Evolutionary conservation across 2,329 filamentous ascomycete species (phyloP), one percentile per base, ranked within the genome.

Genomic region (Lachnellula hyalina): DNA sequence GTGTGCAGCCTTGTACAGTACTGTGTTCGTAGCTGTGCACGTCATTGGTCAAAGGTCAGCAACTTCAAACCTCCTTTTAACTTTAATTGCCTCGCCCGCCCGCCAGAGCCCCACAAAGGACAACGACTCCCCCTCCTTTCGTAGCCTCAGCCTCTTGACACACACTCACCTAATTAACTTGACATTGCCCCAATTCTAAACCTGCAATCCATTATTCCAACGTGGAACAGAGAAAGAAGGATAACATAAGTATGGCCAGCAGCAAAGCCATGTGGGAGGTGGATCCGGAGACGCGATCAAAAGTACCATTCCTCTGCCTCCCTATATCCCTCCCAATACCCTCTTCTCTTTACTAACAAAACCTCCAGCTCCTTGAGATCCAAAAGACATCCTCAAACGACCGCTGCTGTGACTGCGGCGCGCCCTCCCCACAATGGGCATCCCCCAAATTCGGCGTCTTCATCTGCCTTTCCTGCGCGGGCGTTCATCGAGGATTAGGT

Each of bases 361-460:
- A 45, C 25, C 49, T 52, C 60, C 71, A 96, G 90, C 85, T 99
- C 70, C 84, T 91, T 62, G 84, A 90, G 59, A 90, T 97, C 65
- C 92, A 96, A 72, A 96, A 96, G 73, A 86, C 86, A 65, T 87
- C 90, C 65, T 85, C 86, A 65, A 99, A 99, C 74, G 90, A 89
- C 70, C 76, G 83, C 66, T 99, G 94, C 77, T 93, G 92, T 76
- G 94, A 99, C 76, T 99, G 94, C 79, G 86, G 86, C 70, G 93
- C 94, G 45, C 93, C 94, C 21, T 95, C 90, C 66, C 94, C 94
- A 60, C 94, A 99, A 87, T 99, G 94, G 94, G 93, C 94, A 64
- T 81, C 91, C 38, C 94, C 94, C 61, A 99, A 99, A 74, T 96
- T 99, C 71, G 93, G 93, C 69, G 90, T 96, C 72, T 99, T 99